phyloP scores from a whole-genome alignment of 2,329 filamentous ascomycete genomes.

The Nemania serpens region DNA sequence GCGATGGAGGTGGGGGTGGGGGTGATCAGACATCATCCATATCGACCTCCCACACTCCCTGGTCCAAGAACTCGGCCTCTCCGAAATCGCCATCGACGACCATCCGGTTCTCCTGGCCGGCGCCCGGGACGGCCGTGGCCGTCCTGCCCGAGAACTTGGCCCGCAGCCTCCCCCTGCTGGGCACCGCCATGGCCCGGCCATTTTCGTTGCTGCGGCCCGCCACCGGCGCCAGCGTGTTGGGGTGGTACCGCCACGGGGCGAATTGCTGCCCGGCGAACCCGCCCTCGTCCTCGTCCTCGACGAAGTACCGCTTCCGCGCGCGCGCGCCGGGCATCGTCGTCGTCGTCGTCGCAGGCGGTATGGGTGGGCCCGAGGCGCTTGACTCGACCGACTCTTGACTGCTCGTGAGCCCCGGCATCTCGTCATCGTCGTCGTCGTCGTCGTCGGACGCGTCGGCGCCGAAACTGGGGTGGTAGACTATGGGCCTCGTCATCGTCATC shows the following conservation, averaged over 20 bases:
- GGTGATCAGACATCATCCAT: slow-evolving; percentile 44
- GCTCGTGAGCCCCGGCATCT: slow-evolving; percentile 55
- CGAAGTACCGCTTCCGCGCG: slow-evolving; percentile 55
- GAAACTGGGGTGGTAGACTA: slow-evolving; percentile 28
- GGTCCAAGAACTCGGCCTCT: slow-evolving; percentile 69
- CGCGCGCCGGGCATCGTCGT: slow-evolving; percentile 21
- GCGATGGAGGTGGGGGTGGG: not conserved
- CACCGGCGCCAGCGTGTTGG: slow-evolving; percentile 38
- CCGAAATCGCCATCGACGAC: slow-evolving; percentile 62
- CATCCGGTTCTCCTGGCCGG: slow-evolving; percentile 53
- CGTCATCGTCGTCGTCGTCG: slow-evolving; percentile 30
- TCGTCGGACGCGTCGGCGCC: slow-evolving; percentile 26
- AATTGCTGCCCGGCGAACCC: slow-evolving; percentile 30
- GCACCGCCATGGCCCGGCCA: slow-evolving; percentile 55
- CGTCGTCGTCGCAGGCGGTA: slow-evolving; percentile 23
- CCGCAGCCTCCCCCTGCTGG: slow-evolving; percentile 39
- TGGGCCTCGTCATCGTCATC: too few species aligned
- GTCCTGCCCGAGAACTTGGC: slow-evolving; percentile 29
- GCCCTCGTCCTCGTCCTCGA: slow-evolving; percentile 50
- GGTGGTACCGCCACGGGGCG: slow-evolving; percentile 30
- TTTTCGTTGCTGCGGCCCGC: slow-evolving; percentile 36
- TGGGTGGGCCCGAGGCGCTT: slow-evolving; percentile 31
- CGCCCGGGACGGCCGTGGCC: slow-evolving; percentile 29
- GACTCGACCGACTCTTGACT: slow-evolving; percentile 60
- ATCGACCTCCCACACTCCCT: slow-evolving; percentile 45